Evolutionary conservation across 192 early-diverging fungal species (phyloP).

Genomic region (Allomyces javanicus): DNA sequence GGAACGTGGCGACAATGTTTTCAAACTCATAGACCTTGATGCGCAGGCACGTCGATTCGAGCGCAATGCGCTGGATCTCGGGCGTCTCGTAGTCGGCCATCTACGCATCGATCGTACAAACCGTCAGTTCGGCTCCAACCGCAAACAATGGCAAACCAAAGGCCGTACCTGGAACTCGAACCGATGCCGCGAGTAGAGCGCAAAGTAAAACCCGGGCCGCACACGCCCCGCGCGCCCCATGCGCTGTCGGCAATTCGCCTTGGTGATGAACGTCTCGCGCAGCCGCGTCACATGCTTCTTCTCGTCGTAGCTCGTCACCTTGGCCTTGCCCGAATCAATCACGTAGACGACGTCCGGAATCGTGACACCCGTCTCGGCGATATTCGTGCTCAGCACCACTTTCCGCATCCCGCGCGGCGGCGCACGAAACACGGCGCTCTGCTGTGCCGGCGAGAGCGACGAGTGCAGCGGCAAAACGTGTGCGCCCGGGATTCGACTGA

Average conservation of each 20-base stretch:
- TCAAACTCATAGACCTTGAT: slow-evolving; percentile 43
- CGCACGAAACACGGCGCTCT: slow-evolving; percentile 43
- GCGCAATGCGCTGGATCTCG: slow-evolving; percentile 59
- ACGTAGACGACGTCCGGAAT: slow-evolving; percentile 63
- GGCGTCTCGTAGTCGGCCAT: slow-evolving; percentile 45
- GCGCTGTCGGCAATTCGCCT: slow-evolving; percentile 46
- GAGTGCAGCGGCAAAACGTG: slow-evolving; percentile 32
- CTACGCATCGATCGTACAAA: slow-evolving; percentile 8
- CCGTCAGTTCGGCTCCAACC: neutral
- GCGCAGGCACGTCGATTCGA: slow-evolving; percentile 62
- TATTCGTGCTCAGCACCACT: slow-evolving; percentile 56
- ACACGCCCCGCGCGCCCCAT: slow-evolving; percentile 71
- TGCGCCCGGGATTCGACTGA: slow-evolving; percentile 19
- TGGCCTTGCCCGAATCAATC: slow-evolving; percentile 57
- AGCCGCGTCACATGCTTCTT: slow-evolving; percentile 35
- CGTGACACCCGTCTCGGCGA: slow-evolving; percentile 68
- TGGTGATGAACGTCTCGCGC: slow-evolving; percentile 41
- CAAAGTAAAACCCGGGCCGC: slow-evolving; percentile 51
- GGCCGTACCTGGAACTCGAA: slow-evolving; percentile 20
- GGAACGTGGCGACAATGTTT: slow-evolving; percentile 33
- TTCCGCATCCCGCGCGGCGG: slow-evolving; percentile 31
- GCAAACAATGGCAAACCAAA: neutral
- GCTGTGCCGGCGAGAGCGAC: slow-evolving; percentile 41
- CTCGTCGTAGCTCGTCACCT: slow-evolving; percentile 41
- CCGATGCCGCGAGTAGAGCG: slow-evolving; percentile 33